Evolutionary conservation across 208 protist species (phyloP), one percentile per base, ranked within the genome.

Genomic region (Trypanosoma lewisi): DNA sequence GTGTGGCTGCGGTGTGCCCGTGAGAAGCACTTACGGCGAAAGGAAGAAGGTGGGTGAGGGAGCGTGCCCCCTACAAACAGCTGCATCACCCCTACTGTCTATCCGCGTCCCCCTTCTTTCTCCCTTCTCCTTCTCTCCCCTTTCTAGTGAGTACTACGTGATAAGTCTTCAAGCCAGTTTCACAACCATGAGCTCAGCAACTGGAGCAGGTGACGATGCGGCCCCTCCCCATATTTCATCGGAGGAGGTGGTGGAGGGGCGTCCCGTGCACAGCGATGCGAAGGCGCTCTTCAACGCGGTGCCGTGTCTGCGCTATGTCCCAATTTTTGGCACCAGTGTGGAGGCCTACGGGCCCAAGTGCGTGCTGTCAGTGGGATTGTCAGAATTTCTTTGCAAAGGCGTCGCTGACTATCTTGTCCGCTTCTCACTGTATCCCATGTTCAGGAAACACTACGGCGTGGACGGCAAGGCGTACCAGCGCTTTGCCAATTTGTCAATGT

Each of bases 361-460:
- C 6, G 70, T 70, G 33, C n/a, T 78, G 4, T 33, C 77, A 0
- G 67, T 91, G 3, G 78, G 75, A 12, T 28, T 76, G n/a, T 55
- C 41, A 52, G 80, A 84, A 67, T 58, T 91, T 27, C 47, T 85
- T 11, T 79, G 49, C 63, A 88, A 85, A 49, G 84, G 84, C 34
- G 63, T 85, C 48, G 75, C 78, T 14, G 70, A 80, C 70, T 58
- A 83, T 31, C 70, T 85, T 25, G 61, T 93, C 17, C 53, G 39
- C 3, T 58, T 45, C 31, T 65, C 72, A 9, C 33, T 50, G 0
- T 73, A 59, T 56, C 53, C 83, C 33, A 88, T 93, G 80, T 80
- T 89, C 52, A 39, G 56, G 11, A 23, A 63, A 14, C 74, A 75
- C 49, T 85, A 71, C 60, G 62, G 67, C 37, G 61, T 86, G n/a